These are phyloP conservation scores for Andrographis paniculata DNA, from an alignment of 305 asterid genomes.

Conservation along the genomic window DNA sequence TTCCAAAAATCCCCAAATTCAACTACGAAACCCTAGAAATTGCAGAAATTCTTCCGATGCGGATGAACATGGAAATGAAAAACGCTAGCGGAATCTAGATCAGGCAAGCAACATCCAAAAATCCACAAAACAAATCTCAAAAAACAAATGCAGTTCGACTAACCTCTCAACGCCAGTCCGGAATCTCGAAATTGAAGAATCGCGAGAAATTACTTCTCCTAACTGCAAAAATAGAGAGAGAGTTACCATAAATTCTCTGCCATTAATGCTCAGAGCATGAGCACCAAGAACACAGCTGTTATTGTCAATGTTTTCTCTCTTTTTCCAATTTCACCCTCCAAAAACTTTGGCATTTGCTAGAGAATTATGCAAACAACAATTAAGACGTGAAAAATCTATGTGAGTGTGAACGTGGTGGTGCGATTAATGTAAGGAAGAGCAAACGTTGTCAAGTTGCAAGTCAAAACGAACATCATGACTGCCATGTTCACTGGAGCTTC, in stretches of 20 bases:
- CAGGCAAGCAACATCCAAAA: too few species aligned
- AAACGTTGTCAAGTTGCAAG: slow-evolving; percentile 1
- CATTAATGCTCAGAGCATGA: not conserved
- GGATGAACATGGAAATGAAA: too few species aligned
- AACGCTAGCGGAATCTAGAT: too few species aligned
- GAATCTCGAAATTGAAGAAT: too few species aligned
- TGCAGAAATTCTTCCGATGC: too few species aligned
- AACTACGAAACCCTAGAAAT: too few species aligned
- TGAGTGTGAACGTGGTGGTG: slow-evolving; percentile 4
- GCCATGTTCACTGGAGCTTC: not conserved
- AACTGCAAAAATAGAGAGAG: not conserved
- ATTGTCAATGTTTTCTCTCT: not conserved
- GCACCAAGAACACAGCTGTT: slow-evolving; percentile 1
- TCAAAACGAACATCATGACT: not conserved
- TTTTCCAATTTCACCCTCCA: not conserved
- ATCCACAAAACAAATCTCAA: too few species aligned
- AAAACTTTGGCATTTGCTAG: not conserved
- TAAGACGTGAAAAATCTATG: not conserved
- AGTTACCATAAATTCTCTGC: not conserved
- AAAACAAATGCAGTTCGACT: not conserved
- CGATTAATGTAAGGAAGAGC: not conserved
- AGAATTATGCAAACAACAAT: not conserved
- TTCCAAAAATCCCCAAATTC: too few species aligned
- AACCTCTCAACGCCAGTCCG: too few species aligned
- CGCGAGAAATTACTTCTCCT: not conserved